Evolutionary conservation across 2,329 filamentous ascomycete genomes (phyloP).

Genomic region (Pseudogymnoascus sp.): DNA sequence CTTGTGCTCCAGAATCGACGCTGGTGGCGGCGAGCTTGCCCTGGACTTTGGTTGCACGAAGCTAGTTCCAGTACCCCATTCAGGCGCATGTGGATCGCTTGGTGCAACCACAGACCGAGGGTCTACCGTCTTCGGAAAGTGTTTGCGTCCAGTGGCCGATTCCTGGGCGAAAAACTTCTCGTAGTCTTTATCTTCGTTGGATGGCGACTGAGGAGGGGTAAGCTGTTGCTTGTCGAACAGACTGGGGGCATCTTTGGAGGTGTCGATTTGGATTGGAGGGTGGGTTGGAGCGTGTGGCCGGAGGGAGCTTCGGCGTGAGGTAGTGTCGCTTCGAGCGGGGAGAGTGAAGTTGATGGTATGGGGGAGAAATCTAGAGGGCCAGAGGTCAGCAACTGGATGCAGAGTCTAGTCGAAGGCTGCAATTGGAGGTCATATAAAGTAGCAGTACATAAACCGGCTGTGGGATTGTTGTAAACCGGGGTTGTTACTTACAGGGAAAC

Average conservation of each 20-base stretch:
- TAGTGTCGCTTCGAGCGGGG: constrained; percentile 41
- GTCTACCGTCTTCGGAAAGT: constrained; percentile 43
- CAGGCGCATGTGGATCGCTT: constrained; percentile 65
- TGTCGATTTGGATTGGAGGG: constrained; percentile 43
- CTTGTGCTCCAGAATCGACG: constrained; percentile 64
- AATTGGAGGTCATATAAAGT: not conserved
- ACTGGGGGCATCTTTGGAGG: constrained; percentile 41
- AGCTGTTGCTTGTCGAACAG: constrained; percentile 25
- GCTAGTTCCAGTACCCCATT: constrained; percentile 52
- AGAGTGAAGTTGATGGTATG: constrained; percentile 85
- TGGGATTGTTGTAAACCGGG: not conserved
- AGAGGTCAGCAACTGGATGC: constrained; percentile 12
- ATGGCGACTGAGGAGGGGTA: constrained; percentile 28
- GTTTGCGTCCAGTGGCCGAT: constrained; percentile 42
- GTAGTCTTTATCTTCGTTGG: constrained; percentile 30
- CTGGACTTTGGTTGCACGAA: constrained; percentile 63
- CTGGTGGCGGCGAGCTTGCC: constrained; percentile 64
- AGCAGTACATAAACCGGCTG: not conserved
- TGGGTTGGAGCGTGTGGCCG: constrained; percentile 16
- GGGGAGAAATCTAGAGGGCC: constrained; percentile 64
- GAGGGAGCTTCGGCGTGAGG: constrained; percentile 28
- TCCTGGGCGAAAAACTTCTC: constrained; percentile 49
- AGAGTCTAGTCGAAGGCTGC: too few species aligned
- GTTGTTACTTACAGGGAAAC: constrained; percentile 46
- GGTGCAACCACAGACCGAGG: constrained; percentile 51